Percentiles rank a stretch among this genome's conserved stretches.
Conservation (phyloP, 2,329 filamentous ascomycete species). For the Fusarium chuoi region DNA sequence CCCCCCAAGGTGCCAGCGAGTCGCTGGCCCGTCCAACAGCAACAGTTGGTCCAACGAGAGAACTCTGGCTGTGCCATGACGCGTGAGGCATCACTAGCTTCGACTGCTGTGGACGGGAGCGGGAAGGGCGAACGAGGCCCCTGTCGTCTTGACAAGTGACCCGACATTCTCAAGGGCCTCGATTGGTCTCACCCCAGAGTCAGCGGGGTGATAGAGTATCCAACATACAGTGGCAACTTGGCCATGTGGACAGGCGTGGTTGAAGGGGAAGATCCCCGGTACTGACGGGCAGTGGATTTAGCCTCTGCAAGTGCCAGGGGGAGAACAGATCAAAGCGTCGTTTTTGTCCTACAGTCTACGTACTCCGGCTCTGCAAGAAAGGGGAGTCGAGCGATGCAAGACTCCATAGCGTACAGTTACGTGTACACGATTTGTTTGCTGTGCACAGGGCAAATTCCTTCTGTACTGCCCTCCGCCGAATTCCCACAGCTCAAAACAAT, state of each 20-base stretch:
- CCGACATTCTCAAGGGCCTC: constrained; percentile 19
- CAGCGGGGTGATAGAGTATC: constrained; percentile 18
- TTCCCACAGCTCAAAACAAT: background rate
- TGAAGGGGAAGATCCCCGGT: constrained; percentile 26
- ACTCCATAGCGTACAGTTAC: constrained; percentile 25
- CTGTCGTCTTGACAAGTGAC: background rate
- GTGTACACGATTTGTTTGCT: constrained; percentile 21
- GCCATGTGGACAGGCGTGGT: constrained; percentile 37
- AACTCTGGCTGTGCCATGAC: constrained; percentile 15
- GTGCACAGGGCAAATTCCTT: background rate
- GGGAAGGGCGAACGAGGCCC: constrained; percentile 20
- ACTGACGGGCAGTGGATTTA: constrained; percentile 14
- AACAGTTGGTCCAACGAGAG: constrained; percentile 31
- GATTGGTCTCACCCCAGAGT: constrained; percentile 30
- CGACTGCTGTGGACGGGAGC: constrained; percentile 13
- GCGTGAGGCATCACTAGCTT: constrained; percentile 20
- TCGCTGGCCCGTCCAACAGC: background rate
- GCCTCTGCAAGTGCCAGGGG: constrained; percentile 22
- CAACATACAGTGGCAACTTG: constrained; percentile 25
- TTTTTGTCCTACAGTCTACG: background rate
- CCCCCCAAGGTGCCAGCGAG: constrained; percentile 1
- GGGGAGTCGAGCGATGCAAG: constrained; percentile 22
- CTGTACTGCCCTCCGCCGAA: background rate
- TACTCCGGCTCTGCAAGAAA: constrained; percentile 18
- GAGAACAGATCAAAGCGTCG: constrained; percentile 9